Evolutionary conservation across 2,329 filamentous ascomycete species (phyloP), one percentile per base, ranked within the genome.

Genomic region (Microdochium bolleyi): DNA sequence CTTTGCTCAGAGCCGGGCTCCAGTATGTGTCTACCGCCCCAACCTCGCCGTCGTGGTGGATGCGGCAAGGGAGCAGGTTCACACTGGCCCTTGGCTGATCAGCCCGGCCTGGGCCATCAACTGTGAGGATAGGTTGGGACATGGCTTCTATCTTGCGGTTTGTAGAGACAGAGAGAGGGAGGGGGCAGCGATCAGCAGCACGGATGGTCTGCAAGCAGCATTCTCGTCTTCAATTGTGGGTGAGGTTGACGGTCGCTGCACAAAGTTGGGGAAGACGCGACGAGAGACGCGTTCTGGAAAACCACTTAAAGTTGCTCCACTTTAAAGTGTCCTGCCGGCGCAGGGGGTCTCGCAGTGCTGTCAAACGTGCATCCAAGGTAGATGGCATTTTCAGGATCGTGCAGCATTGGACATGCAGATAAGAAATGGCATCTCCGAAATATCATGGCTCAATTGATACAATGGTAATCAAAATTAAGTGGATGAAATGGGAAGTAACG

Each of bases 11-110:
- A 27, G 64, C 68, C 1, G 89, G 87, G 5, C 72, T 76, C 90
- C 91, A 96, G 65, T 89, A 90, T 46, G 83, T 74, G 22, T 79
- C 68, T 4, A 79, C 73, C 1, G 82, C 74, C 50, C 84, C 79
- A 52, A 92, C 74, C 1, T 83, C 76, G 1, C 92, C 92, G 60
- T 88, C 82, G 67, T 95, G 86, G 61, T 92, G 79, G 63, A 96
- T 82, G 52, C 83, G 81, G 62, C 89, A 94, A 3, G 92, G 91
- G 14, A 96, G 76, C 21, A 96, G 72, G 62, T 96, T 58, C 1
- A 66, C 55, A 19, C 59, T 55, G 5, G 61, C 58, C 14, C 59
- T 64, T 25, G 58, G 52, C 44, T 56, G 25, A 24, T 51, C 51
- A 7, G 54, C 51, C 9, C 53, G 51, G 41, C 9, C 21, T 14